Evolutionary conservation across 2,329 filamentous ascomycete genomes (phyloP).

Genomic region (Allantophomopsis cytisporea): DNA sequence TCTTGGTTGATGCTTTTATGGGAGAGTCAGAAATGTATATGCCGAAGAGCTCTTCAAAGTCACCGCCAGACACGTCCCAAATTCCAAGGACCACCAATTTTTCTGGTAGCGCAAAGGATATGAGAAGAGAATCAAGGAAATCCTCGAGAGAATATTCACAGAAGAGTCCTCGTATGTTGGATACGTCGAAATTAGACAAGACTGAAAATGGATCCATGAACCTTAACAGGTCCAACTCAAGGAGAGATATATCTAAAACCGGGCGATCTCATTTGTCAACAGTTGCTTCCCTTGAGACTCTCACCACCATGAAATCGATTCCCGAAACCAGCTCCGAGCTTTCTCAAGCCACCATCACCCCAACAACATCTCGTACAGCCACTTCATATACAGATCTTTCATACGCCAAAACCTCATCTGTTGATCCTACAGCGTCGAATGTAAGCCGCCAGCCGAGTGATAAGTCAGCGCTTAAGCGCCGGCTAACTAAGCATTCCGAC

Average conservation of each 20-base stretch:
- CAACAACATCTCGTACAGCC: conserved; percentile 17
- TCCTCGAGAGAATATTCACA: background rate
- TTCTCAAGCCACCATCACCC: conserved; percentile 26
- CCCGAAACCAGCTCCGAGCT: conserved; percentile 4
- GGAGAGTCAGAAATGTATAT: conserved; percentile 35
- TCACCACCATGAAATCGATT: conserved; percentile 8
- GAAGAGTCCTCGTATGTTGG: background rate
- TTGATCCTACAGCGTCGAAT: conserved; percentile 12
- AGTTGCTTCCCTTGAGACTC: conserved; percentile 15
- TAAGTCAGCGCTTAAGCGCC: conserved; percentile 32
- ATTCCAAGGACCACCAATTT: background rate
- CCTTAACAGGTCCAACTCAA: background rate
- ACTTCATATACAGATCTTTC: conserved; percentile 8
- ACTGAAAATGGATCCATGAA: background rate
- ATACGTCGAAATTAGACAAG: background rate
- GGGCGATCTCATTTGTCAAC: conserved; percentile 13
- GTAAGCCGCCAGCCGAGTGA: conserved; percentile 20
- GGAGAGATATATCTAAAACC: background rate
- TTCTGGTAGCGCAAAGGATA: background rate
- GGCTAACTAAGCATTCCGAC: conserved; percentile 84
- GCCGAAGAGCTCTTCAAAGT: conserved; percentile 7
- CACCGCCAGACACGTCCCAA: background rate
- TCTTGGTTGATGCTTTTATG: conserved; percentile 46
- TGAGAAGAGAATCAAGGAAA: background rate
- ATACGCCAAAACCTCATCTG: conserved; percentile 22